These are phyloP conservation scores for Penicillium malachiteum DNA, from an alignment of 495 filamentous ascomycete species.

Conservation along the genomic window DNA sequence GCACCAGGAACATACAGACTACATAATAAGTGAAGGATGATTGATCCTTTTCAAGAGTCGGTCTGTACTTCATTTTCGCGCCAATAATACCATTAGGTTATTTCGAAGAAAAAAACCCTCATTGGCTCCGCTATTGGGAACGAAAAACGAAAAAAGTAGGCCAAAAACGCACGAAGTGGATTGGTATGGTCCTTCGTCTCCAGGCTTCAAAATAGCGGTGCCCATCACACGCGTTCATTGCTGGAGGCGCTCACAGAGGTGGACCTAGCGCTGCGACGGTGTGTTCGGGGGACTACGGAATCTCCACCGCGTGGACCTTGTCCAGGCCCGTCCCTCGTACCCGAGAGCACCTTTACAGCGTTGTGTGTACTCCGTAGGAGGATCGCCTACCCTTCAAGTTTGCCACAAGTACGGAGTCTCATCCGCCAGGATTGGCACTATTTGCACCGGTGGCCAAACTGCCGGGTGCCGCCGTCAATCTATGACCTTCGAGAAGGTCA, in stretches of 20 bases:
- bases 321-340: slow-evolving; percentile 25
- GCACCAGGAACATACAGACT: too few species aligned
- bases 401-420: slow-evolving; percentile 8
- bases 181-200: not conserved
- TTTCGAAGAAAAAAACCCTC: too few species aligned
- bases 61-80: slow-evolving; percentile 3
- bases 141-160: not conserved
- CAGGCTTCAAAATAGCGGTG: slow-evolving; percentile 4
- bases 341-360: slow-evolving; percentile 10
- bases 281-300: slow-evolving; percentile 26
- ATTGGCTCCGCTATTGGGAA: not conserved
- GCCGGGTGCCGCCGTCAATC: slow-evolving; percentile 20
- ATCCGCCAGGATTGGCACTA: slow-evolving; percentile 13
- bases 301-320: slow-evolving; percentile 25
- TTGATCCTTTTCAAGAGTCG: not conserved
- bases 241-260: slow-evolving; percentile 1
- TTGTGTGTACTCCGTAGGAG: slow-evolving; percentile 1
- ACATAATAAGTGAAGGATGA: too few species aligned
- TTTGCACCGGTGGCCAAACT: slow-evolving; percentile 21
- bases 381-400: slow-evolving; percentile 7
- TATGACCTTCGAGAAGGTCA: slow-evolving; percentile 25
- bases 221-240: slow-evolving; percentile 8
- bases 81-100: slow-evolving; percentile 18
- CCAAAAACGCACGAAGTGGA: slow-evolving; percentile 9
- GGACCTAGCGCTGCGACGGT: slow-evolving; percentile 3